Base-by-base conservation (phyloP, 2,329 filamentous ascomycete species). In the Fusarium hainanense region DNA sequence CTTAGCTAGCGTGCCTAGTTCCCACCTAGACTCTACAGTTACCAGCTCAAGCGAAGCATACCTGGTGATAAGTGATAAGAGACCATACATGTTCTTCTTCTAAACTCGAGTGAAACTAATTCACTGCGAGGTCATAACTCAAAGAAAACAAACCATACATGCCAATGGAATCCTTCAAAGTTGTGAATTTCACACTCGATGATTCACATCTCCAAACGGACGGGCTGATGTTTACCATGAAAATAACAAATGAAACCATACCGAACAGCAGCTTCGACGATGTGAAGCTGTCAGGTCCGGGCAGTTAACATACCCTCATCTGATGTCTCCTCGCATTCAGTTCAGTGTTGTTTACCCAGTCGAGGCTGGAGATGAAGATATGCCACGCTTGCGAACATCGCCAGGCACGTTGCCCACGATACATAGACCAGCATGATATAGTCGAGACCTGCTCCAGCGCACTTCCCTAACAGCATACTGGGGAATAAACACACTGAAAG, bases 351-450 rank as follows among this genome's bases (percentile, higher is more conserved):
- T 56, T 69, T 65, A 57, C 30, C 21, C 42, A 59, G 55, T 55
- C 41, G 20, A 46, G 32, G 43, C 43, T 54, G 55, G 41, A 73
- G 30, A 34, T 55, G 42, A 44, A 64, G 50, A 34, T 57, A 62
- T 46, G 62, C 43, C 44, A 58, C 62, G 42, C 69, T 74, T 27
- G 60, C 62, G 34, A 74, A 20, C 73, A 75, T 75, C 20, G 73
- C 71, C 41, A 74, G 23, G 27, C 71, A 75, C 34, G 71, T 63
- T 34, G 73, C 73, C 73, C 73, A 75, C 11, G 73, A 75, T 27
- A 73, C 55, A 44, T 75, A 59, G 28, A 75, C 69, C 46, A 74
- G 47, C 51, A 73, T 54, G 55, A 73, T 70, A 48, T 74, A 72
- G 41, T 69, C 65, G 43, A 63, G 52, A 51, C 63, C 67, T 70